phyloP scores from a whole-genome alignment of 768 basidiomycete genomes.

The Kondoa malvinella region DNA sequence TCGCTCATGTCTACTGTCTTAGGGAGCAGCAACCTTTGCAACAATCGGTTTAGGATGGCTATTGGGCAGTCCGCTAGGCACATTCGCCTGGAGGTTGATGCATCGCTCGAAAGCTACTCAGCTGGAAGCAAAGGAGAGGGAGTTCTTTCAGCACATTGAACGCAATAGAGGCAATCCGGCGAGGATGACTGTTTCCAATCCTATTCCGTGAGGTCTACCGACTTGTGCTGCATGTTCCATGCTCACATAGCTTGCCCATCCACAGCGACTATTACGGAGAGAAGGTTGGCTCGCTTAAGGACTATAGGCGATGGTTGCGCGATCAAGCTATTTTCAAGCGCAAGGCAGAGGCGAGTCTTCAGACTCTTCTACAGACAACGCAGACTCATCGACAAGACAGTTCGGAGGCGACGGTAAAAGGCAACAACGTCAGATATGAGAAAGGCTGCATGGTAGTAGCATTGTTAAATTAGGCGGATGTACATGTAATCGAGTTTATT shows the following conservation, averaged over 20 bases:
- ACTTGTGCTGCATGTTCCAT: too few species aligned
- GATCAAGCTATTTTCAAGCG: conserved; percentile 26
- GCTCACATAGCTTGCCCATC: neutral
- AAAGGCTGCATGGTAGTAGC: too few species aligned
- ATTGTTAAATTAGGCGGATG: too few species aligned
- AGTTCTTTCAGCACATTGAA: neutral
- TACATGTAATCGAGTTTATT: too few species aligned
- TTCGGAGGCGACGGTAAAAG: neutral
- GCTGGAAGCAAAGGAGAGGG: conserved; percentile 5
- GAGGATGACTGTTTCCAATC: neutral
- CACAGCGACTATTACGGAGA: conserved; percentile 19
- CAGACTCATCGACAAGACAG: too few species aligned
- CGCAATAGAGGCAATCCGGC: neutral
- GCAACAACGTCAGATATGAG: neutral
- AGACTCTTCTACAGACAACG: too few species aligned
- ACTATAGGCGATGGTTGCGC: conserved; percentile 30
- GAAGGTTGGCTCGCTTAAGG: conserved; percentile 29
- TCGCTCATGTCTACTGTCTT: neutral
- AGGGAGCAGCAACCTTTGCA: neutral
- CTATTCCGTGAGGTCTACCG: too few species aligned
- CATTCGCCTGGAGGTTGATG: neutral
- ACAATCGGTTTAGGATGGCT: neutral
- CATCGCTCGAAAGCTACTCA: conserved; percentile 2
- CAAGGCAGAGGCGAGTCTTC: too few species aligned
- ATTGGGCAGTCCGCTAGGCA: neutral